Conservation (phyloP, 1,284 basidiomycete species). For the Ganoderma sp. region DNA sequence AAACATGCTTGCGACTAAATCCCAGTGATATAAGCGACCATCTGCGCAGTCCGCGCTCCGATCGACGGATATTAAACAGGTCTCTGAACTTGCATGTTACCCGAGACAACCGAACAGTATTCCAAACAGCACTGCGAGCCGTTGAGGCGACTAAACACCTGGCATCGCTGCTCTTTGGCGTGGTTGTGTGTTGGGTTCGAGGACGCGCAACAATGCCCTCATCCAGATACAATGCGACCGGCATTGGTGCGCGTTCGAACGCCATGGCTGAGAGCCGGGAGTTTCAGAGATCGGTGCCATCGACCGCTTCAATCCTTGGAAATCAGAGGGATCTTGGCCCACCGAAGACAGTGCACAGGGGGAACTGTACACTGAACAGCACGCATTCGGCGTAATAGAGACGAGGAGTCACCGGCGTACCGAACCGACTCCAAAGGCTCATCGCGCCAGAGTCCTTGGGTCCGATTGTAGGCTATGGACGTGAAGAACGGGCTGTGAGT, state of each 20-base stretch:
- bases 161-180: background rate
- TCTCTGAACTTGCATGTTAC: background rate
- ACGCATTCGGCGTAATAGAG: background rate
- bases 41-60: slow-evolving; percentile 24
- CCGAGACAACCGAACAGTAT: background rate
- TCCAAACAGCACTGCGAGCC: background rate
- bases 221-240: slow-evolving; percentile 3
- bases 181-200: slow-evolving; percentile 9
- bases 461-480: slow-evolving; percentile 3
- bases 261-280: background rate
- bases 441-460: slow-evolving; percentile 19
- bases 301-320: slow-evolving; percentile 1
- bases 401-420: slow-evolving; percentile 17
- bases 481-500: slow-evolving; percentile 16
- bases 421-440: slow-evolving; percentile 16
- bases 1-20: background rate
- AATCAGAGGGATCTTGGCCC: background rate
- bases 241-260: slow-evolving; percentile 15
- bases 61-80: slow-evolving; percentile 19
- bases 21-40: background rate
- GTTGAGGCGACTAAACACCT: background rate
- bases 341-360: background rate
- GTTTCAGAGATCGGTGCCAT: slow-evolving; percentile 1
- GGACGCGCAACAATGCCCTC: slow-evolving; percentile 15
- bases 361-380: background rate